Evolutionary conservation across 2,329 filamentous ascomycete genomes (phyloP).

Genomic region (Penicillium sp.): DNA sequence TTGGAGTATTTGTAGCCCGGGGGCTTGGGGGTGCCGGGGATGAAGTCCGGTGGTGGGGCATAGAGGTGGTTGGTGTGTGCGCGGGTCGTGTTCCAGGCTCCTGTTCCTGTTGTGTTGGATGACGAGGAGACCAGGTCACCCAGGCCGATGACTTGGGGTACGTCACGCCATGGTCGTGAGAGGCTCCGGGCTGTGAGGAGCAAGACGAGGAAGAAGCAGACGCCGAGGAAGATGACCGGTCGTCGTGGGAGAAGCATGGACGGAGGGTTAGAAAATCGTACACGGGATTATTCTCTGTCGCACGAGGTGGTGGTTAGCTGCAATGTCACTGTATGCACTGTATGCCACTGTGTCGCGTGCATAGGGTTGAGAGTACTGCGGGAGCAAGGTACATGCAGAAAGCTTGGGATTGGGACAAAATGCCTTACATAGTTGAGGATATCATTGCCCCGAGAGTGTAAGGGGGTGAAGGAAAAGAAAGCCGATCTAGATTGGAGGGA

Average conservation of each 20-base stretch:
- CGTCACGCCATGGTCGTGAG: conserved; percentile 35
- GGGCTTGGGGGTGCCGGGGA: conserved; percentile 42
- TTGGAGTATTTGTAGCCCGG: conserved; percentile 53
- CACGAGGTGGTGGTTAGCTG: conserved; percentile 14
- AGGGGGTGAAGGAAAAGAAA: not conserved
- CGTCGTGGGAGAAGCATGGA: conserved; percentile 37
- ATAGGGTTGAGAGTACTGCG: not conserved
- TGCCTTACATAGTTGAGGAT: conserved; percentile 3
- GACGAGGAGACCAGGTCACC: conserved; percentile 29
- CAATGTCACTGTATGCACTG: not conserved
- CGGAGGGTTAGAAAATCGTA: conserved; percentile 1
- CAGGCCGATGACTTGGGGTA: conserved; percentile 39
- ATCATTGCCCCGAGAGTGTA: not conserved
- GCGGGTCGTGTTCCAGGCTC: conserved; percentile 18
- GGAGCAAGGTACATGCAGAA: not conserved
- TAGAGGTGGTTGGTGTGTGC: conserved; percentile 20
- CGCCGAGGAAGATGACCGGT: conserved; percentile 31
- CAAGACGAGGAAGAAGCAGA: conserved; percentile 33
- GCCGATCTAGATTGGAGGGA: conserved; percentile 1
- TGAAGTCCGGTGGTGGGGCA: conserved; percentile 33
- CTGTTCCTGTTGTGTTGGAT: conserved; percentile 15
- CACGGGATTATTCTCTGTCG: conserved; percentile 6
- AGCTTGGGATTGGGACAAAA: not conserved
- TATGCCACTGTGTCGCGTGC: not conserved
- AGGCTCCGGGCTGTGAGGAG: conserved; percentile 30